phyloP scores from a whole-genome alignment of 371 early-diverging fungal genomes.

The Choanephora cucurbitarum region DNA sequence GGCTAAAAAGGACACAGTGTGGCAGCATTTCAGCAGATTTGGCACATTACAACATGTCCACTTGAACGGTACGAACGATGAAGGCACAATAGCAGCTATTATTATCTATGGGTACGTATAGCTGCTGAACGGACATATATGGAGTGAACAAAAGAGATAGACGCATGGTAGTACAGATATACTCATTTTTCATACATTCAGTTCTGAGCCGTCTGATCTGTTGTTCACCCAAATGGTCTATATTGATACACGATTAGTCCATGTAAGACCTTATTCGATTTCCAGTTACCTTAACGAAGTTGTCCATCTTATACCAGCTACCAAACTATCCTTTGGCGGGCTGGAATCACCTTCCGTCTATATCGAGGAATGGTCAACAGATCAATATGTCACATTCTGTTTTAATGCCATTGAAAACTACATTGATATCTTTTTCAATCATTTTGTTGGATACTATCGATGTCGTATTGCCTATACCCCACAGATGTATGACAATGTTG shows the following conservation, averaged over 20 bases:
- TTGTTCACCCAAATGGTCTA: slow-evolving; percentile 12
- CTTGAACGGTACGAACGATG: neutral
- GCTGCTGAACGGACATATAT: neutral
- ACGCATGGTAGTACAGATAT: too few relatives aligned
- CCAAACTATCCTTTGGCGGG: slow-evolving; percentile 28
- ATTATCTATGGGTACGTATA: slow-evolving; percentile 6
- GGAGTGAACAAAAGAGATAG: too few relatives aligned
- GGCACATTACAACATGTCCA: slow-evolving; percentile 5
- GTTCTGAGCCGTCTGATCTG: slow-evolving; percentile 10
- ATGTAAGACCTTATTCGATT: neutral
- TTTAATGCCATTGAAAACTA: slow-evolving; percentile 26
- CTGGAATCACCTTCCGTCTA: slow-evolving; percentile 16
- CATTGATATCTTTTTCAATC: slow-evolving; percentile 29
- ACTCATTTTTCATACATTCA: neutral
- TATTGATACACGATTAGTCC: slow-evolving; percentile 1
- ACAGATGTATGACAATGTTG: slow-evolving; percentile 17
- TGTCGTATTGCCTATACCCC: slow-evolving; percentile 18
- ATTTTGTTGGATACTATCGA: slow-evolving; percentile 24
- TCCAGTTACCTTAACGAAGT: slow-evolving; percentile 3
- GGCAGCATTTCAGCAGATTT: slow-evolving; percentile 11
- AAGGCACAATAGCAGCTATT: neutral
- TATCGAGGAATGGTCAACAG: slow-evolving; percentile 31
- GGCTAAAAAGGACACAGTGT: neutral
- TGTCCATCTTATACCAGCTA: slow-evolving; percentile 5
- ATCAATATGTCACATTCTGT: slow-evolving; percentile 24